A percentile compares a stretch with the other conserved stretches of the same genome.
Evolutionary conservation across 2,329 filamentous ascomycete species (phyloP).

Genomic region (Arthrocladium fulminans): DNA sequence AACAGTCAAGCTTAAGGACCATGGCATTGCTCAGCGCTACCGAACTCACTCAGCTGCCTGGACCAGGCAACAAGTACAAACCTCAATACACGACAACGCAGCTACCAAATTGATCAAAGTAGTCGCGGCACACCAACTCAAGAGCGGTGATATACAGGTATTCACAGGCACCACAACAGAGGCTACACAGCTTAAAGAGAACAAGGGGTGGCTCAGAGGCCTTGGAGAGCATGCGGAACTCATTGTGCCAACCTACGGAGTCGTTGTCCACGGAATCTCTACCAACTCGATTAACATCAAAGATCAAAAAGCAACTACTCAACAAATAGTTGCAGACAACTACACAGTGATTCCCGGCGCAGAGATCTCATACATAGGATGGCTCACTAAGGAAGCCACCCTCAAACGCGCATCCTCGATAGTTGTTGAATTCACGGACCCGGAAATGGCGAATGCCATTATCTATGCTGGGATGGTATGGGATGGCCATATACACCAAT

Average conservation of each 20-base stretch:
- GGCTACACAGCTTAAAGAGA: not conserved
- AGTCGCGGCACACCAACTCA: slow-evolving; percentile 10
- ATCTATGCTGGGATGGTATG: slow-evolving; percentile 24
- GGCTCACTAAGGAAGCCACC: slow-evolving; percentile 10
- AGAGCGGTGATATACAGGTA: slow-evolving; percentile 9
- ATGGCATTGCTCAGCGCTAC: not conserved
- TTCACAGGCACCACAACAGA: not conserved
- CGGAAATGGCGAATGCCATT: slow-evolving; percentile 23
- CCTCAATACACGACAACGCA: not conserved
- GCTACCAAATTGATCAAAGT: slow-evolving; percentile 6
- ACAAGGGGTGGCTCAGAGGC: not conserved
- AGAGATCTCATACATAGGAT: slow-evolving; percentile 24
- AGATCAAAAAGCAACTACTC: slow-evolving; percentile 21
- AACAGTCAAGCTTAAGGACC: not conserved
- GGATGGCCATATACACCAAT: slow-evolving; percentile 18
- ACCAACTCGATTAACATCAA: slow-evolving; percentile 25
- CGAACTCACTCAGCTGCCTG: not conserved
- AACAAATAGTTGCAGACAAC: slow-evolving; percentile 25
- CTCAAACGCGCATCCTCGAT: slow-evolving; percentile 10
- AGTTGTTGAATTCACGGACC: slow-evolving; percentile 24
- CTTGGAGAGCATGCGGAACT: not conserved
- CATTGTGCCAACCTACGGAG: slow-evolving; percentile 21
- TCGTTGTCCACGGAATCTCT: slow-evolving; percentile 23
- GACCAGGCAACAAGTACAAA: not conserved
- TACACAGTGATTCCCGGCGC: slow-evolving; percentile 20